These are phyloP conservation scores for Ascochyta lentis DNA, from an alignment of 2,329 filamentous ascomycete species.

Conservation along the genomic window DNA sequence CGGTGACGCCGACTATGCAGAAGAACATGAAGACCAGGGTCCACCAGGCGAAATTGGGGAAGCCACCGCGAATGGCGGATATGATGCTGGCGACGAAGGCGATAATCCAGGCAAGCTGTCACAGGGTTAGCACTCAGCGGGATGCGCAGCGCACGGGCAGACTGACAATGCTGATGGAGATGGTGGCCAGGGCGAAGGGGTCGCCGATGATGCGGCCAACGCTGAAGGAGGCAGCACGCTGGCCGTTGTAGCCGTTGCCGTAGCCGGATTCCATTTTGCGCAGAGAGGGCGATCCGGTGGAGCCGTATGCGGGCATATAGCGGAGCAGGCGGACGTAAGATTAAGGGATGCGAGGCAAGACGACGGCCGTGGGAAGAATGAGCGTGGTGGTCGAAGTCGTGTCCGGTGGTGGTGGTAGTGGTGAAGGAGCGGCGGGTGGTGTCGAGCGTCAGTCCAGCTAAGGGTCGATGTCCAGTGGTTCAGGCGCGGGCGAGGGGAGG, in stretches of 20 bases:
- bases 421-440: slow-evolving; percentile 2
- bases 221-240: slow-evolving; percentile 63
- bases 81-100: slow-evolving; percentile 87
- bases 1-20: slow-evolving; percentile 77
- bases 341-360: slow-evolving; percentile 17
- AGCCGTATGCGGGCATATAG: slow-evolving; percentile 75
- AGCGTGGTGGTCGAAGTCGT: slow-evolving; percentile 17
- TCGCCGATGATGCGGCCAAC: slow-evolving; percentile 92
- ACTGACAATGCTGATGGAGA: slow-evolving; percentile 89
- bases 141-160: slow-evolving; percentile 8
- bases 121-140: slow-evolving; percentile 26
- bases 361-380: slow-evolving; percentile 22
- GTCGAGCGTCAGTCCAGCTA: slow-evolving; percentile 18
- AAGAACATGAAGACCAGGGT: slow-evolving; percentile 84
- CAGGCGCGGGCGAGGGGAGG: slow-evolving; percentile 5
- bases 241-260: slow-evolving; percentile 48
- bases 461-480: slow-evolving; percentile 10
- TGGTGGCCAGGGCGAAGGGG: slow-evolving; percentile 91
- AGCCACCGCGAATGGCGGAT: slow-evolving; percentile 64
- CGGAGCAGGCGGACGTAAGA: slow-evolving; percentile 59
- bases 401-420: slow-evolving; percentile 7
- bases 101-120: slow-evolving; percentile 92
- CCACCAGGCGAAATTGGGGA: slow-evolving; percentile 94
- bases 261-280: slow-evolving; percentile 78
- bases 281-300: slow-evolving; percentile 74